Evolutionary conservation across 257 asterid species (phyloP).

Genomic region (Dorcoceras hygrometricum): DNA sequence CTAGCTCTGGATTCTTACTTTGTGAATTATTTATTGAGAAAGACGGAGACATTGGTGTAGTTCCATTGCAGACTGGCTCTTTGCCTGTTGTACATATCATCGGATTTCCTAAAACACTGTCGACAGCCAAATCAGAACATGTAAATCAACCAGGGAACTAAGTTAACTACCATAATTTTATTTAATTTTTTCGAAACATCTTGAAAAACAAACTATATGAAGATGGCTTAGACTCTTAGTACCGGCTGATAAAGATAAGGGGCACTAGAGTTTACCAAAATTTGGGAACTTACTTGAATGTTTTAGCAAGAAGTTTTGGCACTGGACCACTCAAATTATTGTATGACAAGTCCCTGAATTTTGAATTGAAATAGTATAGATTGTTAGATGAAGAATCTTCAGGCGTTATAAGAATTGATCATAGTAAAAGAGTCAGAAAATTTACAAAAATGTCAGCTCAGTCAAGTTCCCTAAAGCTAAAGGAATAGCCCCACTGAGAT

Average conservation of each 20-base stretch:
- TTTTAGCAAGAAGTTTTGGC: conserved; percentile 42
- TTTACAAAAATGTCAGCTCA: conserved; percentile 73
- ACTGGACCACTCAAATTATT: conserved; percentile 60
- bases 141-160: neutral
- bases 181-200: neutral
- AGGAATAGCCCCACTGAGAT: conserved; percentile 80
- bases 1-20: conserved; percentile 42
- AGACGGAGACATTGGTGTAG: conserved; percentile 61
- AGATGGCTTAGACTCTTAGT: neutral
- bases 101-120: conserved; percentile 81
- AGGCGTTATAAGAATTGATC: neutral
- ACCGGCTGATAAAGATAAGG: neutral
- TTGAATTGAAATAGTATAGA: conserved; percentile 11
- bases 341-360: conserved; percentile 75
- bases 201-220: neutral
- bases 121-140: neutral
- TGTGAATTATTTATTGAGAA: conserved; percentile 48
- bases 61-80: conserved; percentile 78
- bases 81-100: conserved; percentile 87
- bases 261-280: neutral
- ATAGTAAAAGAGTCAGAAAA: conserved; percentile 24
- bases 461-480: conserved; percentile 66
- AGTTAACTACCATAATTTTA: neutral
- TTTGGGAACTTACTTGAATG: conserved; percentile 58
- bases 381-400: conserved; percentile 18